A percentile compares a stretch with the other conserved stretches of the same genome.
These are phyloP conservation scores for Asterochloris sp. DNA, from an alignment of 139 green algal species.

Conservation along the genomic window DNA sequence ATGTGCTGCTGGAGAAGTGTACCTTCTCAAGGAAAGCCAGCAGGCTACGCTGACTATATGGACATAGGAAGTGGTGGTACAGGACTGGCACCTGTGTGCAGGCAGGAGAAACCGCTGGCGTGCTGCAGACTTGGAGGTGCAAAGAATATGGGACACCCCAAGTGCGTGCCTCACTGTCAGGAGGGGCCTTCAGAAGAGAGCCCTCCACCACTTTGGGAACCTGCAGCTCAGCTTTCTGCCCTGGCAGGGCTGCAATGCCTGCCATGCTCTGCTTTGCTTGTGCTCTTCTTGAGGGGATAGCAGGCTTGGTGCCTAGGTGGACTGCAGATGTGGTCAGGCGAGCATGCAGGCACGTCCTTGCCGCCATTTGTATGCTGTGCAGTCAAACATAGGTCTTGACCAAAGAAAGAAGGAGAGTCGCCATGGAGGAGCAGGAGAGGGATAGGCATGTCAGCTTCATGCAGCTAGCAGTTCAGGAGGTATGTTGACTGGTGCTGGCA, in stretches of 20 bases:
- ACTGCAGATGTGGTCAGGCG: no score
- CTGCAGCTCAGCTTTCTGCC: background rate
- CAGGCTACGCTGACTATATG: conserved; percentile 56
- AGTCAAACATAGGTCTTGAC: no score
- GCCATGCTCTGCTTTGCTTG: background rate
- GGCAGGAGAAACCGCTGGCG: no score
- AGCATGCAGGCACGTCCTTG: no score
- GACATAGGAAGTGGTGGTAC: conserved; percentile 59
- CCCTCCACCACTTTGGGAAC: background rate
- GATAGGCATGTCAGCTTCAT: background rate
- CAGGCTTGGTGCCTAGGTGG: no score
- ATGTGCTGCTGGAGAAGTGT: background rate
- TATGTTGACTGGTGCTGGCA: background rate
- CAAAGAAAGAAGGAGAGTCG: no score
- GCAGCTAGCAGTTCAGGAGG: background rate
- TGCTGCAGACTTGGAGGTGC: no score
- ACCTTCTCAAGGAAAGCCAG: conserved; percentile 59
- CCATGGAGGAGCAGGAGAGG: no score
- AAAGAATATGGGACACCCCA: no score
- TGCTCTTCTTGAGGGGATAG: no score
- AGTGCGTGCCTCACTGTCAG: background rate
- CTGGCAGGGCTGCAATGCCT: background rate
- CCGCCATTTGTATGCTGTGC: no score
- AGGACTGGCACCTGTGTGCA: conserved; percentile 20
- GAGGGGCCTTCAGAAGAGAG: background rate